Conservation (phyloP, 148 eudicot genomes). For the Chenopodium suecicum region DNA sequence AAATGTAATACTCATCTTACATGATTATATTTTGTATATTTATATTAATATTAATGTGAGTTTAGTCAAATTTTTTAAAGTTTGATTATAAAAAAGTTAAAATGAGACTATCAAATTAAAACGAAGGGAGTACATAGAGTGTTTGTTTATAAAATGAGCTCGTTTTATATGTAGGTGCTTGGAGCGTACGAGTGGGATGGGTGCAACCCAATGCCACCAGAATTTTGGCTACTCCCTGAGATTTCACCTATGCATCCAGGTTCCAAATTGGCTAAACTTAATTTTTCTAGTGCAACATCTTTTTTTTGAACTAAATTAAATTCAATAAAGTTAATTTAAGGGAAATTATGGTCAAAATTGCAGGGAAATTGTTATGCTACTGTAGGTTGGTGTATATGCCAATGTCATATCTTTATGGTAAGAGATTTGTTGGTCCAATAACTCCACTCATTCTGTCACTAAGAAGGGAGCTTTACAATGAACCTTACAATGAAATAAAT, state of each 20-base stretch:
- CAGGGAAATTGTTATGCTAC: conserved; percentile 60
- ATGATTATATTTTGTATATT: too few relatives aligned
- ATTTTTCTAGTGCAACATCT: not conserved
- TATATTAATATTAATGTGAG: too few relatives aligned
- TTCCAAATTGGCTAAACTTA: not conserved
- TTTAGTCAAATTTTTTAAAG: too few relatives aligned
- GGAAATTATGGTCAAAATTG: not conserved
- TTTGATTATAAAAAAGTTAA: too few relatives aligned
- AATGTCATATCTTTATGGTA: conserved; percentile 67
- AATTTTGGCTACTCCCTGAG: conserved; percentile 62
- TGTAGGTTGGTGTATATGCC: conserved; percentile 74
- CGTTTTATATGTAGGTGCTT: conserved; percentile 36
- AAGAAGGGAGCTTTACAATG: conserved; percentile 42
- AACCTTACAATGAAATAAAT: conserved; percentile 42
- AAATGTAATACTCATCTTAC: too few relatives aligned
- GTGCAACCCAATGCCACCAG: conserved; percentile 69
- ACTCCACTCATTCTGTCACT: conserved; percentile 40
- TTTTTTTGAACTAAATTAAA: too few relatives aligned
- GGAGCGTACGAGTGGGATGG: conserved; percentile 74
- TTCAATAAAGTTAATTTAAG: too few relatives aligned
- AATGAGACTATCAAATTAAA: too few relatives aligned
- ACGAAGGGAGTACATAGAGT: not conserved
- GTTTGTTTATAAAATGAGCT: not conserved
- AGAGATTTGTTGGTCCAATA: conserved; percentile 56
- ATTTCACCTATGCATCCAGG: conserved; percentile 64